Conservation (phyloP, 2,329 filamentous ascomycete species). For the Colletotrichum tamarilloi region DNA sequence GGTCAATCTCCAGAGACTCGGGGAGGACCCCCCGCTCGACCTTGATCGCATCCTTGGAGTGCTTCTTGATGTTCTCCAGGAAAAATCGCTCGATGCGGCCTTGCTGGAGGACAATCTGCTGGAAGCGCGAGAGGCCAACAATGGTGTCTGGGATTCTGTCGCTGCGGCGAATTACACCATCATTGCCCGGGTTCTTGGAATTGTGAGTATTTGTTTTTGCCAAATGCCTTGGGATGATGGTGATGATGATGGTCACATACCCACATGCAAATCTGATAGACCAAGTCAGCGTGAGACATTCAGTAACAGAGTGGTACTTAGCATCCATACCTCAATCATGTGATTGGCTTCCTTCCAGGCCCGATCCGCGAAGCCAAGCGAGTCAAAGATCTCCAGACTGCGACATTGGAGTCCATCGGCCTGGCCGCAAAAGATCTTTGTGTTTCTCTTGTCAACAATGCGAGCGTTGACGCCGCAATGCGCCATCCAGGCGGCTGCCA, state of each 20-base stretch:
- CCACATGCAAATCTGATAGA: constrained; percentile 31
- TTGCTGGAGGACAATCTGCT: constrained; percentile 76
- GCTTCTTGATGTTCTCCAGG: constrained; percentile 67
- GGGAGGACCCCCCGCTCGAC: constrained; percentile 73
- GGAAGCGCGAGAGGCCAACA: constrained; percentile 70
- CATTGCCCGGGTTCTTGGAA: constrained; percentile 69
- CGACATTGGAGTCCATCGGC: constrained; percentile 67
- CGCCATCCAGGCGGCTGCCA: constrained; percentile 57
- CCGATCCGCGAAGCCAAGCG: constrained; percentile 73
- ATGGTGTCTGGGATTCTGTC: constrained; percentile 73
- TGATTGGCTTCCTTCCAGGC: constrained; percentile 75
- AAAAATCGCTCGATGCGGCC: constrained; percentile 77
- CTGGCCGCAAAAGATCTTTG: constrained; percentile 54
- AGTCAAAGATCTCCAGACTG: constrained; percentile 79
- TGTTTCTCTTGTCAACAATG: constrained; percentile 57
- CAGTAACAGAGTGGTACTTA: neutral
- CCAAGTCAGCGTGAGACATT: constrained; percentile 26
- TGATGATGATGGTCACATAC: constrained; percentile 7
- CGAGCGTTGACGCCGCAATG: constrained; percentile 52
- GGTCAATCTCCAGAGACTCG: constrained; percentile 64
- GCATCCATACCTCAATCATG: constrained; percentile 69
- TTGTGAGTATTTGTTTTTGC: constrained; percentile 37
- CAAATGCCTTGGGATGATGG: no score
- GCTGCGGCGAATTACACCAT: constrained; percentile 66
- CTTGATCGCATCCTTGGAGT: constrained; percentile 58